Base-by-base conservation (phyloP, 192 early-diverging fungal genomes). In the Coemansia guatemalensis region DNA sequence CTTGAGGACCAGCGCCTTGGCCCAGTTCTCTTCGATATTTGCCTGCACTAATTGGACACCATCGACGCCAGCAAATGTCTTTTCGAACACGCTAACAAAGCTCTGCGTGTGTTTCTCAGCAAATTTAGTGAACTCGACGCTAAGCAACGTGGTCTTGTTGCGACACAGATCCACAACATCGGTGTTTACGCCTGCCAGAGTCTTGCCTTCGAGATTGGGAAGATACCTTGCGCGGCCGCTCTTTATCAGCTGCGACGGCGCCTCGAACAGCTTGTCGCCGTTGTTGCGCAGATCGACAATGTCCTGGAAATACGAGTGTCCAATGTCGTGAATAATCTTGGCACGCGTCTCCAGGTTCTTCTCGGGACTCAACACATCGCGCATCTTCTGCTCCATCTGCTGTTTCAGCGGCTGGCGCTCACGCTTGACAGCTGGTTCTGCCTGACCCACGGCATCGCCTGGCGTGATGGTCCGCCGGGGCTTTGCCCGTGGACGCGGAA, bases 21-120 rank as follows among this genome's bases (percentile, higher is more conserved):
- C 69, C 66, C 61, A 71, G 49, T 83, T 83, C 62, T 83, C 82
- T 56, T 79, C 70, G 29, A 83, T 64, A n/a, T 83, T 78, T 22
- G 75, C 56, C 70, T 67, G 70, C 47, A 82, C 62, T 2, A 78
- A 68, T 51, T 82, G 81, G n/a, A 65, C 65, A 2, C 57, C 48
- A 17, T 56, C 55, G 7, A 27, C 27, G 30, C 24, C 81, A 18
- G 47, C 56, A 63, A 66, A 69, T 1, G 62, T 26, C n/a, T 60
- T 56, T 18, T 74, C 69, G 39, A 79, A 79, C 26, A 73, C 60
- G 21, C 53, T 47, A 20, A 73, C 67, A 50, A 60, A 79, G 65
- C 76, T 79, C 60, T 39, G 52, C 25, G 76, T 79, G 61, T 79
- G 76, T 48, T 64, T 68, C 57, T 77, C 76, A 5, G 71, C 76